Base-by-base conservation (phyloP, 352 stramenopile genomes). In the Peronosclerospora sorghi region DNA sequence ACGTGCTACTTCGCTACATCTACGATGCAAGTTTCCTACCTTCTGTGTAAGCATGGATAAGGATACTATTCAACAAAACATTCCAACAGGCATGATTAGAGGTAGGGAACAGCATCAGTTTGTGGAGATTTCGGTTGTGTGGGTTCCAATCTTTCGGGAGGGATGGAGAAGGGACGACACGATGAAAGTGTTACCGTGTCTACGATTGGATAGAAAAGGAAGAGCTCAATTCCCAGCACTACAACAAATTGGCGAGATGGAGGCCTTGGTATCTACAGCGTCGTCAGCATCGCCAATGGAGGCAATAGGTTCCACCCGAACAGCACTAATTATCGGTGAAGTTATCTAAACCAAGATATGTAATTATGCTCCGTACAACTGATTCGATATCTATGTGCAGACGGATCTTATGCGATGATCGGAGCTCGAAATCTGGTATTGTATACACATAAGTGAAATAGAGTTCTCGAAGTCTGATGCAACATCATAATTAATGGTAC, bases 341-440 rank as follows among this genome's bases (percentile, higher is more conserved):
- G 38, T 19, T 10, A 32, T 23, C 26, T 45, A n/a, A 35, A 40
- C 14, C 27, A 5, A 7, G 17, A 28, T 15, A 18, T 8, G 18
- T 12, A 35, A 26, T 26, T 32, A 14, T 45, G 19, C 28, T 14
- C 2, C 23, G 10, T 14, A 0, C n/a, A 15, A 34, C 28, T 34
- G 28, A 34, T 17, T 45, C 32, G 13, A 41, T 34, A 41, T 35
- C 44, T 59, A 48, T 13, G 8, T 54, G 45, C 15, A 86, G 73
- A 86, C 49, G 73, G 73, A 15, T 67, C 72, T 20, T 86, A 86
- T n/a, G 71, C 73, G 5, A 56, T 69, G 28, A 84, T 86, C 24
- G 74, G 74, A 6, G 68, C 74, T 6, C 60, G 67, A 0, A 24
- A 48, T 5, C 26, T 77, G 56, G 73, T 83, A 66, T 7, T 32